Conservation (phyloP, 2,329 filamentous ascomycete genomes). For the Cordyceps cateniannulata region DNA sequence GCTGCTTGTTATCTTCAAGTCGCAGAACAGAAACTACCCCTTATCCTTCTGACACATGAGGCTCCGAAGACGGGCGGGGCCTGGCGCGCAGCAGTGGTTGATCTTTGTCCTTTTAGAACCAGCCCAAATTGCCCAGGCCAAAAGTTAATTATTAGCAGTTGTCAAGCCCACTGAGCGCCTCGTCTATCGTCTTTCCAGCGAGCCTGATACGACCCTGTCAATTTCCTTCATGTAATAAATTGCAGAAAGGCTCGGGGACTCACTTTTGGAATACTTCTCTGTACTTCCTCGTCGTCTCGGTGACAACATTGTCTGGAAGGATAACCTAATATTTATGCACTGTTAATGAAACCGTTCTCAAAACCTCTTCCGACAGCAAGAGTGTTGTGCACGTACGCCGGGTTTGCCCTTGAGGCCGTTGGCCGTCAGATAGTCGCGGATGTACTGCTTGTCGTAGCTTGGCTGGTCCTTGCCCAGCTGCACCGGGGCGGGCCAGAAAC, state of each 20-base stretch:
- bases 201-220: constrained; percentile 4
- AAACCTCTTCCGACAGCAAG: not conserved
- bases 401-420: constrained; percentile 48
- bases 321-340: constrained; percentile 22
- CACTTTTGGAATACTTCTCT: constrained; percentile 55
- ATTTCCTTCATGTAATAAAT: too few relatives aligned
- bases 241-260: not conserved
- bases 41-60: not conserved
- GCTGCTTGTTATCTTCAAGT: not conserved
- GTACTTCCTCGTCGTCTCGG: constrained; percentile 66
- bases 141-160: constrained; percentile 14
- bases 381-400: not conserved
- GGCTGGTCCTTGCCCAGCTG: constrained; percentile 67
- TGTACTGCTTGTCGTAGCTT: constrained; percentile 82
- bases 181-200: constrained; percentile 15
- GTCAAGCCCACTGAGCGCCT: constrained; percentile 13
- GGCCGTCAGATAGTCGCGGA: constrained; percentile 74
- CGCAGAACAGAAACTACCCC: not conserved
- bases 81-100: not conserved
- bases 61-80: not conserved
- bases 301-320: constrained; percentile 65
- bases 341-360: not conserved
- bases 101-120: not conserved
- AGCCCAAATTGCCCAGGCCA: not conserved
- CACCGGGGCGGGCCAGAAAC: constrained; percentile 75